Base-by-base conservation (phyloP, 495 filamentous ascomycete genomes). In the Peziza echinospora region DNA sequence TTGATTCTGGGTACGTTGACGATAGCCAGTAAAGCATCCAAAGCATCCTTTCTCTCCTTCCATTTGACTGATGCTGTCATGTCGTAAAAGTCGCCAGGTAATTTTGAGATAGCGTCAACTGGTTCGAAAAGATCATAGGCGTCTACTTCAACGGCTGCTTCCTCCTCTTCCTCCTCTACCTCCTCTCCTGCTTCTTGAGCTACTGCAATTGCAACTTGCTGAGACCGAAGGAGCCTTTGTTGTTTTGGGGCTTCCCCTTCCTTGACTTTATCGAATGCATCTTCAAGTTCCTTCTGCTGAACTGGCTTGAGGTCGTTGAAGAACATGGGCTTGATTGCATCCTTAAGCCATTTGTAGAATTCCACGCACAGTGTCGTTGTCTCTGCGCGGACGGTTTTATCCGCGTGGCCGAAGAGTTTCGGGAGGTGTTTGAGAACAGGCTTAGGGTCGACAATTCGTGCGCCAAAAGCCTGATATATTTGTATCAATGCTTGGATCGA, bases 251-350 rank as follows among this genome's bases (percentile, higher is more conserved):
- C 41, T 51, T 96, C 87, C 13, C 30, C 30, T 28, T 85, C 73
- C 62, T 93, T 93, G 54, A 93, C 73, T 45, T 76, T 79, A 53
- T 94, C 87, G 48, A 99, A 99, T 34, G 91, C 71, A 47, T 87
- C 83, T 53, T 99, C 91, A 45, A 99, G 61, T 60, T 99, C 91
- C 50, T 75, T 74, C 59, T 99, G 91, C 52, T 99, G 91, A 1
- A 91, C 85, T 2, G 85, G 82, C 61, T 99, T 99, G 49, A 99
- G 63, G 37, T 96, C 91, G 37, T 73, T 73, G 84, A 86, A 99
- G 60, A 99, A 99, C 60, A 93, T 76, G 16, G 87, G 83, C 60
- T 99, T 99, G 72, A 99, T 96, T 2, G 86, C 91, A 47, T 99
- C 91, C 49, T 83, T 79, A 24, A 99, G 71, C 91, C 91, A 99